phyloP scores from a whole-genome alignment of 768 basidiomycete genomes.

The Tricholoma furcatifolium region DNA sequence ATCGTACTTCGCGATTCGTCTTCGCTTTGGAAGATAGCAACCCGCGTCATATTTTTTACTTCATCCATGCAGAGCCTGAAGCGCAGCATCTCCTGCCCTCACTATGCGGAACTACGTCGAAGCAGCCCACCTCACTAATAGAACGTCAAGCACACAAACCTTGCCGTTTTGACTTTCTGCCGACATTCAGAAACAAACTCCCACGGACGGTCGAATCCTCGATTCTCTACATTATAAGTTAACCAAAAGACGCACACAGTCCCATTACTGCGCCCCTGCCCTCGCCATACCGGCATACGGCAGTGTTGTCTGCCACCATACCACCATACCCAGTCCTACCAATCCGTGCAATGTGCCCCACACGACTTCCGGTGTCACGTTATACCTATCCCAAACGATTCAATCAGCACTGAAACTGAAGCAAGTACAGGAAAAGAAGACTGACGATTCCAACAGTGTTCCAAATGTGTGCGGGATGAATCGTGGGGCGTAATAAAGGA shows the following conservation, averaged over 20 bases:
- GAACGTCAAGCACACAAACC: no score
- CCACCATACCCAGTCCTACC: conserved; percentile 66
- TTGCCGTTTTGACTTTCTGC: no score
- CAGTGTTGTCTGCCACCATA: conserved; percentile 83
- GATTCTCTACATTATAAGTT: no score
- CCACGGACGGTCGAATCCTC: no score
- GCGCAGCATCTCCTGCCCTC: no score
- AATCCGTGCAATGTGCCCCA: conserved; percentile 78
- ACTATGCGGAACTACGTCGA: no score
- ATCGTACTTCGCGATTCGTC: conserved; percentile 41
- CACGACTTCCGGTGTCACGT: conserved; percentile 66
- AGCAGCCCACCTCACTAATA: no score
- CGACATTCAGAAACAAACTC: no score
- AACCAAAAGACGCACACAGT: conserved; percentile 49
- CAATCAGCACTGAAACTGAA: background rate
- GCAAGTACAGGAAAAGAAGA: conserved; percentile 9
- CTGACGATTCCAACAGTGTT: conserved; percentile 55
- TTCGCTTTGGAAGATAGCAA: conserved; percentile 31
- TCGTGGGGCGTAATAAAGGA: conserved; percentile 73
- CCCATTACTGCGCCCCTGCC: background rate
- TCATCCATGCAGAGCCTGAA: no score
- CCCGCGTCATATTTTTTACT: background rate
- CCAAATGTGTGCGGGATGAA: conserved; percentile 80
- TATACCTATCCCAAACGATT: conserved; percentile 37
- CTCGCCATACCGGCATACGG: conserved; percentile 44